phyloP scores from a whole-genome alignment of 2,329 filamentous ascomycete species.

The Ceratocystis cubensis region DNA sequence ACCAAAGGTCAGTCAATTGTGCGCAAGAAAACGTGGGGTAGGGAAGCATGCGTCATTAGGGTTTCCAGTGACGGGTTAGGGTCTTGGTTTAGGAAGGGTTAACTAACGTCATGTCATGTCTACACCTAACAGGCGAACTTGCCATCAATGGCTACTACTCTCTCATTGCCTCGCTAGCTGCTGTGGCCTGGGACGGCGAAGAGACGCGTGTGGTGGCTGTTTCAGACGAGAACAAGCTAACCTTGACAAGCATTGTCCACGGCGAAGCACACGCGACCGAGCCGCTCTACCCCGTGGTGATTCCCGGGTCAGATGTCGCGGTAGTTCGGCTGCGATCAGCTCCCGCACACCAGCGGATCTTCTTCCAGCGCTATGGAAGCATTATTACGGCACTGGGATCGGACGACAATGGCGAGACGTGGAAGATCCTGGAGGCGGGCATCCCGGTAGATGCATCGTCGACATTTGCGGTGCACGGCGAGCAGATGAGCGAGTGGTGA shows the following conservation, averaged over 20 bases:
- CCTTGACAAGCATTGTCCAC: conserved; percentile 17
- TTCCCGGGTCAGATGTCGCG: conserved; percentile 19
- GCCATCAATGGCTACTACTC: conserved; percentile 21
- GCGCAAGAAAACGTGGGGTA: not conserved
- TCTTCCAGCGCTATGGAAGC: conserved; percentile 21
- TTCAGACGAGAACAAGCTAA: conserved; percentile 19
- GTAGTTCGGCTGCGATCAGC: conserved; percentile 17
- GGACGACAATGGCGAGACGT: conserved; percentile 20
- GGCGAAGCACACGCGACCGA: conserved; percentile 19
- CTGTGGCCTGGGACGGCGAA: conserved; percentile 19
- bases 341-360: conserved; percentile 18
- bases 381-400: conserved; percentile 19
- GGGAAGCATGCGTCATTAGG: not conserved
- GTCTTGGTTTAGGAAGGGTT: not conserved
- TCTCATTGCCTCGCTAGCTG: conserved; percentile 18
- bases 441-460: conserved; percentile 20
- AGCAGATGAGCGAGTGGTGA: conserved; percentile 21
- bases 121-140: conserved; percentile 16
- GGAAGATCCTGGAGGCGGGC: conserved; percentile 18
- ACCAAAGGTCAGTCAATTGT: conserved; percentile 13
- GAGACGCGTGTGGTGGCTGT: conserved; percentile 20
- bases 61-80: not conserved
- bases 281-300: conserved; percentile 20
- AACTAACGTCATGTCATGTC: not conserved
- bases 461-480: conserved; percentile 19